Conservation (phyloP, 2,329 filamentous ascomycete species). For the Aspergillus clavatus region DNA sequence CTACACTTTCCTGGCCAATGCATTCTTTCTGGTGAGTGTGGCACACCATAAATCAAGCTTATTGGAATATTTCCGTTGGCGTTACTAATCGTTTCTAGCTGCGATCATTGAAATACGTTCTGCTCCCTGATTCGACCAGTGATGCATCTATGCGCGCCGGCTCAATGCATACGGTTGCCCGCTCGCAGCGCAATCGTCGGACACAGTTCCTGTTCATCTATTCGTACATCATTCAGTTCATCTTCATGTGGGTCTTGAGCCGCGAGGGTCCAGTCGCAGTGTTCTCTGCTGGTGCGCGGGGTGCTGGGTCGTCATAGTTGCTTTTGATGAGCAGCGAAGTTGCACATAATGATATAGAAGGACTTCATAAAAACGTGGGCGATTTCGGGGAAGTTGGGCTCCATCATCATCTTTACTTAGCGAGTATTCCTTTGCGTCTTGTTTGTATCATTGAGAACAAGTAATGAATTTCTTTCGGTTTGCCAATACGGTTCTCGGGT, state of each 20-base stretch:
- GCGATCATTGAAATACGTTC: constrained; percentile 89
- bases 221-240: constrained; percentile 86
- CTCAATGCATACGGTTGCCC: constrained; percentile 65
- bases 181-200: constrained; percentile 78
- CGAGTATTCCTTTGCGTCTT: not conserved
- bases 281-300: constrained; percentile 10
- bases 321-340: not conserved
- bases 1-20: constrained; percentile 91
- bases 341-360: constrained; percentile 20
- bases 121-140: constrained; percentile 74
- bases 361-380: constrained; percentile 14
- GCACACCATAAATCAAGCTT: not conserved
- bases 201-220: constrained; percentile 93
- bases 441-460: not conserved
- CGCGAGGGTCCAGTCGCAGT: constrained; percentile 44
- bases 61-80: not conserved
- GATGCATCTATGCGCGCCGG: constrained; percentile 58
- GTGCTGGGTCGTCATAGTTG: constrained; percentile 12
- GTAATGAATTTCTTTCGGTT: not conserved
- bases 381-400: not conserved
- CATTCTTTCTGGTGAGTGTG: constrained; percentile 77
- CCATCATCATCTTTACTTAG: not conserved
- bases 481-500: not conserved
- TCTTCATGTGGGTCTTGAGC: constrained; percentile 85
- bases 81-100: constrained; percentile 54